Base-by-base conservation (phyloP, 2,329 filamentous ascomycete genomes). In the Penicillium concentricum region DNA sequence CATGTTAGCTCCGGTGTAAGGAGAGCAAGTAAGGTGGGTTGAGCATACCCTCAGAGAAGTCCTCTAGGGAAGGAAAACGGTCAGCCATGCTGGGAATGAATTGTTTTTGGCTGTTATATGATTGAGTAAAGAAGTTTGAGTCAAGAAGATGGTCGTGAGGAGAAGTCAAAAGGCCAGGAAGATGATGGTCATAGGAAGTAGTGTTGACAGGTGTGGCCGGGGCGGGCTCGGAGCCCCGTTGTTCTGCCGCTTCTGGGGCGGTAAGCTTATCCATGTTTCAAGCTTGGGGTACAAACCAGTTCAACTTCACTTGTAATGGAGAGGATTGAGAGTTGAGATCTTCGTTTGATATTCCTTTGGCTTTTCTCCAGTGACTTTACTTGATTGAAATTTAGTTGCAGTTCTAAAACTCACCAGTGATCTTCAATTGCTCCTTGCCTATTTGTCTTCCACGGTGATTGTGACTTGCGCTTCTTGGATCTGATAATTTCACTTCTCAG, bases 11-110 rank as follows among this genome's bases (percentile, higher is more conserved):
- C 61, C 32, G 59, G 59, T 62, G 56, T 61, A 64, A 59, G 63
- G 55, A 39, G 53, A 42, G 50, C 43, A 51, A 52, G 58, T 61
- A 58, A 58, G 53, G 58, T 61, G 60, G 61, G 58, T 61, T 58
- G 64, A 65, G 69, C 77, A 70, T 72, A 77, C 82, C 81, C 59
- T 79, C 81, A 74, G 89, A 87, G 71, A 92, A 89, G 69, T 92
- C 89, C 75, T 92, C 89, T 67, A 92, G 78, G 44, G 89, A 90
- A 67, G 89, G 89, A 74, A 92, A 92, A 69, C 88, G 81, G 76
- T 91, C 88, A 47, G 89, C 89, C 89, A 92, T 92, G 18, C 54
- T 78, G 59, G 50, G 61, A 51, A 53, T 30, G n/a, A 43, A 34
- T 30, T 51, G 30, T 13, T 46, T 55, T 43, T 44, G 20, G 26